These are phyloP conservation scores for Collybia sp. DNA, from an alignment of 768 basidiomycete genomes.

Conservation along the genomic window DNA sequence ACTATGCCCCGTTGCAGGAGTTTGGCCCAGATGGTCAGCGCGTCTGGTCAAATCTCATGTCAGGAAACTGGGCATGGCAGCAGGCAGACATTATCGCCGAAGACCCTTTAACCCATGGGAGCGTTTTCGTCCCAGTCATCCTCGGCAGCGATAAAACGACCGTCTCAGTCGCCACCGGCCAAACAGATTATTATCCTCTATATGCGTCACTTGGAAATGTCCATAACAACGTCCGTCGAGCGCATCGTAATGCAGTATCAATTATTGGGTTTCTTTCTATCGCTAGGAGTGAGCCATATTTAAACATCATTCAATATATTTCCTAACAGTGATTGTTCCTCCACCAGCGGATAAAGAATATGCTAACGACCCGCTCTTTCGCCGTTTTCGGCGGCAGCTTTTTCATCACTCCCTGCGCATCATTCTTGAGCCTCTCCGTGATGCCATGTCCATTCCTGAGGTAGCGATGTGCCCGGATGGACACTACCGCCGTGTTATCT, in stretches of 20 bases:
- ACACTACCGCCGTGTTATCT: slow-evolving; percentile 10
- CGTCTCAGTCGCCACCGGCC: slow-evolving; percentile 32
- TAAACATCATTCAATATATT: not conserved
- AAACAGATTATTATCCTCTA: slow-evolving; percentile 32
- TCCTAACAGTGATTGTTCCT: not conserved
- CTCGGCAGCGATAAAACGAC: slow-evolving; percentile 37
- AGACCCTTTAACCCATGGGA: slow-evolving; percentile 19
- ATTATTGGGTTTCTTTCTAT: slow-evolving; percentile 28
- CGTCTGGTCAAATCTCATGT: slow-evolving; percentile 27
- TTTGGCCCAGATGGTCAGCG: slow-evolving; percentile 13
- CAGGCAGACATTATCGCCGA: slow-evolving; percentile 23
- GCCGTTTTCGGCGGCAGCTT: slow-evolving; percentile 16
- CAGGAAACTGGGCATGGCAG: slow-evolving; percentile 27
- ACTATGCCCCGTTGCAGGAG: slow-evolving; percentile 18
- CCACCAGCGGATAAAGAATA: slow-evolving; percentile 11
- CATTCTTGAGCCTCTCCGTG: slow-evolving; percentile 6
- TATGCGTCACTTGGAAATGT: slow-evolving; percentile 25
- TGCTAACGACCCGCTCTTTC: slow-evolving; percentile 9
- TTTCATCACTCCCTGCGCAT: slow-evolving; percentile 12
- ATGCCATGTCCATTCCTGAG: slow-evolving; percentile 13
- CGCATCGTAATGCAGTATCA: slow-evolving; percentile 22
- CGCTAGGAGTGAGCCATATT: slow-evolving; percentile 23
- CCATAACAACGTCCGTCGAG: slow-evolving; percentile 19
- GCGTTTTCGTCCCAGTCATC: slow-evolving; percentile 25
- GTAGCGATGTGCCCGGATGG: slow-evolving; percentile 13